Evolutionary conservation across 169 alveolate genomes (phyloP), one percentile per base, ranked within the genome.

Genomic region (Cryptosporidium viatorum): DNA sequence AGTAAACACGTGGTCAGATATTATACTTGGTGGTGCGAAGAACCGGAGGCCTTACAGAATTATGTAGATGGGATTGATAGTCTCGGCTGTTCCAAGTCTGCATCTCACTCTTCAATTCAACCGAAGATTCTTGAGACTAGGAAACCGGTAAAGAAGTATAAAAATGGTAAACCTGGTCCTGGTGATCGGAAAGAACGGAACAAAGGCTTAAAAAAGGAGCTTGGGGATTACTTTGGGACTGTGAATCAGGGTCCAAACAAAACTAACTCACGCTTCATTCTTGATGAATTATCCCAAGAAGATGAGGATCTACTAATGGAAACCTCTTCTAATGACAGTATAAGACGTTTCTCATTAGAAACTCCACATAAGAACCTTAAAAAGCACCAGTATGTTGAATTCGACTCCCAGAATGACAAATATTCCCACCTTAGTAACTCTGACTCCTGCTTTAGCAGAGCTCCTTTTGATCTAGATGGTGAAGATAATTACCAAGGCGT

Each of bases 21-120:
- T 87, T 96, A 93, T 84, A 96, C 97, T n/a, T 96, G 98, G 98
- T 96, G 98, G 98, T 96, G 97, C 69, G 98, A 96, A 71, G 97
- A 96, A 85, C 98, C 97, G 16, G 97, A 94, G 85, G 95, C 94
- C 59, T 84, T 96, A 18, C 98, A 92, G 91, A 69, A 84, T 85
- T 67, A 87, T 87, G 93, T 92, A 93, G 62, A 92, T 73, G 71
- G 96, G 91, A 91, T 75, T 86, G 59, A 94, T 84, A 68, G 92
- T 84, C 87, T 93, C 86, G 69, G 96, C 93, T 58, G 94, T 92
- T 68, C 87, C 55, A 65, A 94, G 87, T 71, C 93, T 89, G 70
- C 94, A 86, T 68, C 92, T 75, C 62, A 80, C 33, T 65, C 75
- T 1, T 80, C 89, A 12, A 35, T 80, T 8, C 59, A 80, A 2